A percentile compares a stretch with the other conserved stretches of the same genome.
These are phyloP conservation scores for Suhomyces anneliseae DNA, from an alignment of 1,139 yeast species.

Conservation along the genomic window DNA sequence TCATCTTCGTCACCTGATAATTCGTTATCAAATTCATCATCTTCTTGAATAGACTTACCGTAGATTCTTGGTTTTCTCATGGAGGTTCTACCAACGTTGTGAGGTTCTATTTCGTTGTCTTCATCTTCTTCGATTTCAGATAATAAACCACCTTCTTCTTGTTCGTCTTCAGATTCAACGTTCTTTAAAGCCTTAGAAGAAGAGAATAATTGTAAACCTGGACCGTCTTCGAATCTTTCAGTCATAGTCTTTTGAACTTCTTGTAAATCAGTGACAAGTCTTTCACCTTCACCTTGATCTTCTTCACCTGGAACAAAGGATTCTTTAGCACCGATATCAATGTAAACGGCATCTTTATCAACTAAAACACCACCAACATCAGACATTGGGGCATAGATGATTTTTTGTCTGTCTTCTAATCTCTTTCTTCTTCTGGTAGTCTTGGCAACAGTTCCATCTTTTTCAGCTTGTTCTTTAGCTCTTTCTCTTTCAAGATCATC, in stretches of 20 bases:
- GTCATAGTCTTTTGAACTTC: conserved; percentile 63
- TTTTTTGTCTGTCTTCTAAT: conserved; percentile 89
- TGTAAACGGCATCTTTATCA: conserved; percentile 96
- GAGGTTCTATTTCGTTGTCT: conserved; percentile 25
- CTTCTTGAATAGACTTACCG: conserved; percentile 53
- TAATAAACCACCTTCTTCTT: conserved; percentile 35
- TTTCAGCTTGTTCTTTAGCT: conserved; percentile 60
- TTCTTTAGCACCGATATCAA: conserved; percentile 74
- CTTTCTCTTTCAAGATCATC: conserved; percentile 77
- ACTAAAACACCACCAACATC: conserved; percentile 97
- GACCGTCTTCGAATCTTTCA: conserved; percentile 59
- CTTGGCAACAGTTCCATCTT: conserved; percentile 55
- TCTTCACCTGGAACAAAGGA: conserved; percentile 63
- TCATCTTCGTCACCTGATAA: conserved; percentile 36
- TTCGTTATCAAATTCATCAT: conserved; percentile 47
- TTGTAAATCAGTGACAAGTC: conserved; percentile 79
- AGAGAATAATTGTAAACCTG: conserved; percentile 74
- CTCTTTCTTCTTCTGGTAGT: conserved; percentile 77
- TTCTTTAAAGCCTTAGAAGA: conserved; percentile 52
- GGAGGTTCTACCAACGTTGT: conserved; percentile 55
- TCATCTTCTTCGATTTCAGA: conserved; percentile 32
- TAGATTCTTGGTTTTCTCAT: conserved; percentile 62
- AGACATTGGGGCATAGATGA: conserved; percentile 98
- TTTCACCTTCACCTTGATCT: conserved; percentile 72
- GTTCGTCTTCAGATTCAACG: conserved; percentile 39